Evolutionary conservation across 129 eudicot genomes (phyloP).

Genomic region (Escallonia herrerae): DNA sequence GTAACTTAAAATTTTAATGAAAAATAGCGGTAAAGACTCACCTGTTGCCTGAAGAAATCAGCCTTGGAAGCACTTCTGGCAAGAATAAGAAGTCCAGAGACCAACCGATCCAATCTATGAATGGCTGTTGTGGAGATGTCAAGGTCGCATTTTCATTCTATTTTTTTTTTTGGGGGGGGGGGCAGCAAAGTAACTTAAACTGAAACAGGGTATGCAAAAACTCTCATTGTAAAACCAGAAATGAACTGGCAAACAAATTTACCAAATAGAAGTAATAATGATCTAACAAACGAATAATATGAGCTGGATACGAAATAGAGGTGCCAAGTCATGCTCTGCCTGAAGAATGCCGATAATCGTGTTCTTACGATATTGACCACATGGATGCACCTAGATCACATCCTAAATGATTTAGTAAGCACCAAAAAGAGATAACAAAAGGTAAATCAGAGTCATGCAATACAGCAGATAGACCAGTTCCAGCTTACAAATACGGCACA

Average conservation of each 20-base stretch:
- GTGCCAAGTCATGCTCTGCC: conserved; percentile 88
- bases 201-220: too few species aligned
- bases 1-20: too few species aligned
- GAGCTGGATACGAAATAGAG: conserved; percentile 83
- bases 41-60: conserved; percentile 85
- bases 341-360: conserved; percentile 90
- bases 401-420: conserved; percentile 1
- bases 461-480: background rate
- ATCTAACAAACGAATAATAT: background rate
- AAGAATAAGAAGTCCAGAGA: conserved; percentile 90
- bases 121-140: conserved; percentile 50
- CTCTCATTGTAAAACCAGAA: too few species aligned
- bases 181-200: too few species aligned
- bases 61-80: conserved; percentile 95
- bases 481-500: background rate
- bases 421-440: background rate
- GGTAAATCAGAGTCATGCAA: background rate
- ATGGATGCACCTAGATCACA: conserved; percentile 76
- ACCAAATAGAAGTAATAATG: background rate
- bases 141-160: conserved; percentile 20
- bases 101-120: conserved; percentile 95
- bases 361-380: conserved; percentile 97
- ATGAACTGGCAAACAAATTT: too few species aligned
- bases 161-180: background rate
- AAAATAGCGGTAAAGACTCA: background rate